phyloP scores from a whole-genome alignment of 2,329 filamentous ascomycete genomes.

The Aspergillus felis region DNA sequence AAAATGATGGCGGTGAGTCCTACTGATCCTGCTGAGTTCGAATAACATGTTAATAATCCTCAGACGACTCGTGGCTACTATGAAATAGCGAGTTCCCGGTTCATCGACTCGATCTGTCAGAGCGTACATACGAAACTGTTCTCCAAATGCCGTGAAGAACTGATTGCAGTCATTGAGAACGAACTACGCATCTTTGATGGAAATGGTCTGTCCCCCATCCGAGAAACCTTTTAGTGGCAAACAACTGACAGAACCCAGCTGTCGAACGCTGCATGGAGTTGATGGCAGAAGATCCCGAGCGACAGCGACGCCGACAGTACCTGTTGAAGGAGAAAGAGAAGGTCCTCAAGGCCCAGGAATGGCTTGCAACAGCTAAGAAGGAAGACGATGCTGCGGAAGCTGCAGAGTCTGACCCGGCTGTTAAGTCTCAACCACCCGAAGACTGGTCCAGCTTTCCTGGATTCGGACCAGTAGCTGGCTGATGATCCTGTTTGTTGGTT shows the following conservation, averaged over 20 bases:
- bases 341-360: slow-evolving; percentile 31
- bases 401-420: neutral
- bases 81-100: slow-evolving; percentile 36
- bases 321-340: slow-evolving; percentile 32
- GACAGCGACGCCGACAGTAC: slow-evolving; percentile 27
- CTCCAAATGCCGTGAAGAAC: slow-evolving; percentile 29
- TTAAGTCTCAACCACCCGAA: slow-evolving; percentile 11
- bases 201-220: slow-evolving; percentile 23
- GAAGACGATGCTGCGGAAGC: slow-evolving; percentile 9
- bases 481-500: neutral
- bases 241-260: slow-evolving; percentile 18
- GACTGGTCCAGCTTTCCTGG: neutral
- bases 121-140: slow-evolving; percentile 34
- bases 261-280: slow-evolving; percentile 32
- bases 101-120: slow-evolving; percentile 38
- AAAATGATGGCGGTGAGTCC: slow-evolving; percentile 41
- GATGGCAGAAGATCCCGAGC: slow-evolving; percentile 36
- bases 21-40: neutral
- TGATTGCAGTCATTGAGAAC: slow-evolving; percentile 27
- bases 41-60: slow-evolving; percentile 7
- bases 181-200: slow-evolving; percentile 26
- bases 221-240: neutral
- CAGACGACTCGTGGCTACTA: slow-evolving; percentile 38
- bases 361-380: slow-evolving; percentile 20
- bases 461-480: neutral